Percentiles rank a stretch among this genome's conserved stretches.
phyloP scores from a whole-genome alignment of 768 basidiomycete genomes.

The Suillus weaverae region DNA sequence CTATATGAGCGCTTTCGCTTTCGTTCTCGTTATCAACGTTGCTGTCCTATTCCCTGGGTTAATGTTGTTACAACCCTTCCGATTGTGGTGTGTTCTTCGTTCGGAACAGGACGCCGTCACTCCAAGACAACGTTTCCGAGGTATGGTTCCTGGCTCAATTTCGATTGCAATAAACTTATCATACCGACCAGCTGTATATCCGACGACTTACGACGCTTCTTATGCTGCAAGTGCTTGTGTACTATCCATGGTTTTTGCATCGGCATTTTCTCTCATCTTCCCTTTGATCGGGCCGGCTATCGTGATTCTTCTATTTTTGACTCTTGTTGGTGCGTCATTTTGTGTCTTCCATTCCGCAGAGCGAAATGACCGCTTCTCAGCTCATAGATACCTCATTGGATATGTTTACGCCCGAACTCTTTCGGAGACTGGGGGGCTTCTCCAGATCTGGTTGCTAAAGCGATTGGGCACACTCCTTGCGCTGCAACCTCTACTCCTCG shows the following conservation, averaged over 20 bases:
- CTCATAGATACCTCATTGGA: conserved; percentile 78
- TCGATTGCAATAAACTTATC: conserved; percentile 2
- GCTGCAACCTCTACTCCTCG: conserved; percentile 73
- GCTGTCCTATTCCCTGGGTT: conserved; percentile 72
- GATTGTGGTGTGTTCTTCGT: conserved; percentile 56
- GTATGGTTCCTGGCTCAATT: conserved; percentile 39
- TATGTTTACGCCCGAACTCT: conserved; percentile 75
- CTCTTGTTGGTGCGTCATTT: conserved; percentile 57
- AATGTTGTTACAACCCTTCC: conserved; percentile 69
- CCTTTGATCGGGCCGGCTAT: conserved; percentile 76
- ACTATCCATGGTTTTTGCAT: conserved; percentile 69
- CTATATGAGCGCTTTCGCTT: conserved; percentile 63
- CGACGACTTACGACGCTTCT: conserved; percentile 67
- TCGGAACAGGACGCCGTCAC: conserved; percentile 64
- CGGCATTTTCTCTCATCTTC: conserved; percentile 72
- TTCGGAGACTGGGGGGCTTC: conserved; percentile 72
- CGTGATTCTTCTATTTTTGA: conserved; percentile 60
- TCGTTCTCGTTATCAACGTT: conserved; percentile 58
- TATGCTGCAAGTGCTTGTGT: conserved; percentile 66
- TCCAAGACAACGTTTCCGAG: conserved; percentile 76
- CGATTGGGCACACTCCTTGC: conserved; percentile 70
- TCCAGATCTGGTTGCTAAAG: conserved; percentile 75
- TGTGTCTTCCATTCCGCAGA: not conserved
- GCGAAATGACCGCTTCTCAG: conserved; percentile 34
- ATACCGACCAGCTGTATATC: conserved; percentile 58